Base-by-base conservation (phyloP, 2,329 filamentous ascomycete species). In the Colletotrichum sp. region DNA sequence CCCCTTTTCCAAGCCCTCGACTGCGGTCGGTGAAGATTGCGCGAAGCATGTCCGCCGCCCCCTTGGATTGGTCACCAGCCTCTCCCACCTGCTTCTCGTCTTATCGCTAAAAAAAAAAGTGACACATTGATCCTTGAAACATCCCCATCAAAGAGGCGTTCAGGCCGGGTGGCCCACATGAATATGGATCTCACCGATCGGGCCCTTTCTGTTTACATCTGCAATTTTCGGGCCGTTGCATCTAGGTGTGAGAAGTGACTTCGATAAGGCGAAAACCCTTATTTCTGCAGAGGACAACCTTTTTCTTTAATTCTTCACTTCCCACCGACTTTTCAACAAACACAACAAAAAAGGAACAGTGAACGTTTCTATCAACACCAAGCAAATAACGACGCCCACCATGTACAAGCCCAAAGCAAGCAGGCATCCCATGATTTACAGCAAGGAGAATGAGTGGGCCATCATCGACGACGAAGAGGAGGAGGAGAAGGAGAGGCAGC, bases 391-490 rank as follows among this genome's bases (percentile, higher is more conserved):
- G 13, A 18, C 24, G 21, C 32, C 38, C 18, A 43, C 38, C 24
- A 43, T 28, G 26, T 67, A 67, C 38, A 34, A 57, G n/a, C 28
- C 30, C 16, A 63, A 24, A 30, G 36, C 52, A 34, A 36, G 12
- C 32, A 36, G 21, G 18, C 6, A 21, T 28, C 21, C 28, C 18
- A 70, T 70, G 67, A 70, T 55, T 24, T 68, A 71, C 63, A 76
- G 63, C 70, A 76, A 69, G 71, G 74, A 75, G 52, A 72, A 76
- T 24, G 74, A 76, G 71, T 76, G 74, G 74, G 74, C 74, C 58
- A 76, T 76, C 34, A 76, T 76, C 30, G 74, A 76, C 24, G 74
- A 76, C 13, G 72, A 74, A n/a, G 74, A 76, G 48, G 74, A 76
- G 24, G 74, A 76, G 48, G 74, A 76, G 58, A 38, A 43, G 36